A percentile compares a stretch with the other conserved stretches of the same genome.
These are phyloP conservation scores for Botrytis aclada DNA, from an alignment of 2,329 filamentous ascomycete genomes.

Conservation along the genomic window DNA sequence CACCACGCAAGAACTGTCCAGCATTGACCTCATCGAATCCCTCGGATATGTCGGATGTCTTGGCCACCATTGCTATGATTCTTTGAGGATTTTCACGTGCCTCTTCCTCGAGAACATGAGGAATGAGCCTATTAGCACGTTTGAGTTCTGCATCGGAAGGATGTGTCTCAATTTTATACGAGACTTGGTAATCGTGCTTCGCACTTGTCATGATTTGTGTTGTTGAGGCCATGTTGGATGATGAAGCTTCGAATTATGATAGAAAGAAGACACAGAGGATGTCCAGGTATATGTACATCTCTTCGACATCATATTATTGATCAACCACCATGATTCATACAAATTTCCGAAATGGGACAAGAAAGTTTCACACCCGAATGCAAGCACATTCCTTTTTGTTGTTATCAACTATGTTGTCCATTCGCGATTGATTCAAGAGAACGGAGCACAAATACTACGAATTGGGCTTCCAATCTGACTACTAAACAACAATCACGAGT, in stretches of 20 bases:
- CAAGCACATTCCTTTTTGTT: background rate
- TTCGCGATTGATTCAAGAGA: background rate
- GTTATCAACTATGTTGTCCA: background rate
- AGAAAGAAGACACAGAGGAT: background rate
- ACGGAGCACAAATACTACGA: too few relatives aligned
- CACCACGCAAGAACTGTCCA: slow-evolving; percentile 24
- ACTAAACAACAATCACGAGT: background rate
- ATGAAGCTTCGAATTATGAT: background rate
- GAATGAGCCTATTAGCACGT: slow-evolving; percentile 18
- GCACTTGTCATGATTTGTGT: background rate
- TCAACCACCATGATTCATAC: background rate
- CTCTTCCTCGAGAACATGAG: slow-evolving; percentile 24
- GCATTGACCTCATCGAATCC: slow-evolving; percentile 23
- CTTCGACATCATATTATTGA: background rate
- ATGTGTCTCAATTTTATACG: background rate
- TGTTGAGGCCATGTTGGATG: background rate
- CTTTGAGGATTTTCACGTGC: slow-evolving; percentile 19
- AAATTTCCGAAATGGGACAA: background rate
- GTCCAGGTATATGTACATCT: background rate
- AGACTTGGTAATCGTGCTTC: background rate
- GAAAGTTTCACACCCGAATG: background rate
- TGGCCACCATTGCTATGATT: slow-evolving; percentile 23
- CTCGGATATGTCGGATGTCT: slow-evolving; percentile 12
- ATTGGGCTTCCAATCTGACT: background rate
- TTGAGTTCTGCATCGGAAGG: slow-evolving; percentile 3